Percentiles rank a stretch among this genome's conserved stretches.
phyloP scores from a whole-genome alignment of 169 alveolate species.

The Haemoproteus tartakovskyi region DNA sequence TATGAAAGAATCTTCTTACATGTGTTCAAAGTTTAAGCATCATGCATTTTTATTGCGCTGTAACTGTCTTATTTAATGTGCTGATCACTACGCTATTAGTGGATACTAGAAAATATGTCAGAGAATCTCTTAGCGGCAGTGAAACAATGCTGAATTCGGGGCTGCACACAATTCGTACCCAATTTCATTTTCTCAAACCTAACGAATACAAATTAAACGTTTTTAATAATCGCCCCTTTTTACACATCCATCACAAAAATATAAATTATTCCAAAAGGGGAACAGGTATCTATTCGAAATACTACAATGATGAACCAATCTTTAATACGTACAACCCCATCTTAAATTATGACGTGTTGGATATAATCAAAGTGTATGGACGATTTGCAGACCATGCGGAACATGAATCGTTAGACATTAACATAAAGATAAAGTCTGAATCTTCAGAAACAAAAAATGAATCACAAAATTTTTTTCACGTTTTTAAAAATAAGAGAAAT shows the following conservation, averaged over 20 bases:
- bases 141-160: too few species aligned
- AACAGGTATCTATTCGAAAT: constrained; percentile 26
- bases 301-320: constrained; percentile 54
- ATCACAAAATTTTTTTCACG: not conserved
- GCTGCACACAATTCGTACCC: too few species aligned
- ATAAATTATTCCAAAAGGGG: constrained; percentile 29
- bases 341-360: constrained; percentile 60
- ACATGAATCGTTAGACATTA: constrained; percentile 24
- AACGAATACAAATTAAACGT: too few species aligned
- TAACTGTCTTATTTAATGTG: too few species aligned
- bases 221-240: constrained; percentile 10
- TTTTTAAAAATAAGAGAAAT: too few species aligned
- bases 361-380: constrained; percentile 55
- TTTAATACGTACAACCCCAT: constrained; percentile 60
- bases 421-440: not conserved
- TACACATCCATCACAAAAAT: constrained; percentile 38
- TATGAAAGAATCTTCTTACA: too few species aligned
- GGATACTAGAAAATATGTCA: too few species aligned
- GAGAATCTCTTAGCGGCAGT: too few species aligned
- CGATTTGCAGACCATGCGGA: constrained; percentile 57
- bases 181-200: too few species aligned
- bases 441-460: not conserved
- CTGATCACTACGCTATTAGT: too few species aligned
- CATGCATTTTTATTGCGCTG: too few species aligned
- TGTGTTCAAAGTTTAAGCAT: too few species aligned